Evolutionary conservation across 2,329 filamentous ascomycete species (phyloP), one percentile per base, ranked within the genome.

Genomic region (Knufia petricola): DNA sequence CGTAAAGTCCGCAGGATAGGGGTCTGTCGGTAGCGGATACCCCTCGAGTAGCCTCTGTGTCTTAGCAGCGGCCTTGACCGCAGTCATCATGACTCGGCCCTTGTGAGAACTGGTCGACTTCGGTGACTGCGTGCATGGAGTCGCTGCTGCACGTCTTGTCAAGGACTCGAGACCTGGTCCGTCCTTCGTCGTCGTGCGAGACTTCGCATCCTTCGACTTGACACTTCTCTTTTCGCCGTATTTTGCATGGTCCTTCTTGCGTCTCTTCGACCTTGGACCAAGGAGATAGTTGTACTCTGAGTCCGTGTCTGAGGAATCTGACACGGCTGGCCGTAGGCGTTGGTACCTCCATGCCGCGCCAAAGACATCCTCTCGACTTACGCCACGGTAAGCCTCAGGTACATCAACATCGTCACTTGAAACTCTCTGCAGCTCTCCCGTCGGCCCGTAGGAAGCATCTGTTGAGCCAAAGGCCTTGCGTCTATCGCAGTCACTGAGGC

Each of bases 301-400:
- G 21, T 40, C 37, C 21, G 37, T 40, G n/a, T 40, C 37, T 40
- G 37, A 40, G 37, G 37, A 23, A 17, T 40, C 15, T 9, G 37
- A 40, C 19, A 21, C 19, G 6, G 17, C 17, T 12, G 10, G 19
- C 3, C 21, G 17, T 21, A 20, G 7, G 7, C 21, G 37, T 4
- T 9, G 3, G 17, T 4, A 12, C 10, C n/a, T 23, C 37, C 6
- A 9, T 21, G 37, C 37, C 15, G 37, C 37, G 6, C 9, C n/a
- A 12, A 40, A 17, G 21, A 40, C 21, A 17, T 40, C 37, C 9
- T 40, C 37, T 21, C 21, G 3, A 6, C 4, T 6, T 12, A 23
- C 37, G 21, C 21, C 19, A 17, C 8, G 10, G 6, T 40, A n/a
- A 6, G 37, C 10, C 4, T 40, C 37, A 21, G 37, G 37, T n/a